These are phyloP conservation scores for Pseudevernia furfuracea DNA, from an alignment of 495 filamentous ascomycete genomes.

Conservation along the genomic window DNA sequence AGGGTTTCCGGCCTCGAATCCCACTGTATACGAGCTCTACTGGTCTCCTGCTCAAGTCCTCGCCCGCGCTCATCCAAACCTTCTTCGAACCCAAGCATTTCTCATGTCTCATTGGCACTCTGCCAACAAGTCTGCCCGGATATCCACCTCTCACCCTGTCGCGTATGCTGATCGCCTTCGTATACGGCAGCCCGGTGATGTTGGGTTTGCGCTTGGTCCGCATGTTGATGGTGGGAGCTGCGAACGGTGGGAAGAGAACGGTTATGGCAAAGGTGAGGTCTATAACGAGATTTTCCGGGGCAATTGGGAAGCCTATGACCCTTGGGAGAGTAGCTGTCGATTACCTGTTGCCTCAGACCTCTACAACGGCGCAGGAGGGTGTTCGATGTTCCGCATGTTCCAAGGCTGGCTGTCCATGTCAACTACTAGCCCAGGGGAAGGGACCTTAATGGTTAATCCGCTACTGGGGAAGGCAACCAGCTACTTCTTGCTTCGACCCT, in stretches of 20 bases:
- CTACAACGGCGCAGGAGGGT: conserved; percentile 75
- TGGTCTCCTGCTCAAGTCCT: conserved; percentile 72
- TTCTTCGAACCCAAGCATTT: conserved; percentile 61
- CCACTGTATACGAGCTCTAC: conserved; percentile 82
- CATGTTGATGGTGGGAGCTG: conserved; percentile 80
- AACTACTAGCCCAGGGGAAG: conserved; percentile 59
- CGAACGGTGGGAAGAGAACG: conserved; percentile 73
- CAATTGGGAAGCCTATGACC: conserved; percentile 72
- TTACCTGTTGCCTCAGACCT: conserved; percentile 62
- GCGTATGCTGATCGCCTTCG: conserved; percentile 77
- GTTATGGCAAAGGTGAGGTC: conserved; percentile 61
- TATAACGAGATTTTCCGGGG: conserved; percentile 69
- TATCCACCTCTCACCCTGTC: conserved; percentile 61
- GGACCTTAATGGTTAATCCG: conserved; percentile 78
- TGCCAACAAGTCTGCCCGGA: conserved; percentile 47
- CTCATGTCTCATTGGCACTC: conserved; percentile 72
- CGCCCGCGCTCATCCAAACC: conserved; percentile 63
- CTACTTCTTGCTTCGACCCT: conserved; percentile 78
- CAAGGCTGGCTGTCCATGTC: conserved; percentile 87
- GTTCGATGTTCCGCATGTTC: conserved; percentile 76
- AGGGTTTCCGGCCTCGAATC: conserved; percentile 49
- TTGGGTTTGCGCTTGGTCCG: conserved; percentile 74
- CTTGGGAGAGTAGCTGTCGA: conserved; percentile 68
- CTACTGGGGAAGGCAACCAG: conserved; percentile 64
- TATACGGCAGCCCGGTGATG: conserved; percentile 56